phyloP scores from a whole-genome alignment of 2,329 filamentous ascomycete species.

The Fusarium incarnatum region DNA sequence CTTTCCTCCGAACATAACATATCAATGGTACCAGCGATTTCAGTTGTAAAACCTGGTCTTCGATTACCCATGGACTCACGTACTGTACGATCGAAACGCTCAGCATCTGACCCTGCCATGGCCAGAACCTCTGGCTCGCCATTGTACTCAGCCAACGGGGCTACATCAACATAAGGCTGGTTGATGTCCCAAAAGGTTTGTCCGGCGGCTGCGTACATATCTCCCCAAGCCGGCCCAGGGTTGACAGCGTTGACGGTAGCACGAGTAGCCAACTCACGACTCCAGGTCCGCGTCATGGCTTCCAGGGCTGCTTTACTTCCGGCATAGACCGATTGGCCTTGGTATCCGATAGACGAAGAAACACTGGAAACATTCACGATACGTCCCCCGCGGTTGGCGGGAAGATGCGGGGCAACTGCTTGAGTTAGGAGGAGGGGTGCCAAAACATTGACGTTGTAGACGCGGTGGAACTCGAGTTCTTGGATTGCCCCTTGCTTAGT shows the following conservation, averaged over 20 bases:
- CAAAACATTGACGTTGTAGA: constrained; percentile 84
- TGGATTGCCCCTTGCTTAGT: constrained; percentile 63
- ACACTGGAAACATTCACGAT: constrained; percentile 69
- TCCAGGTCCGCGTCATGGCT: constrained; percentile 70
- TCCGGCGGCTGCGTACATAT: constrained; percentile 60
- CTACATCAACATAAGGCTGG: constrained; percentile 53
- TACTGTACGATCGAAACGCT: constrained; percentile 51
- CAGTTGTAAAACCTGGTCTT: constrained; percentile 55
- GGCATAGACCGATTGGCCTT: constrained; percentile 67
- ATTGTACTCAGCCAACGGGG: constrained; percentile 51
- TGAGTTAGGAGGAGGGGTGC: constrained; percentile 83
- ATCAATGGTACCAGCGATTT: constrained; percentile 76
- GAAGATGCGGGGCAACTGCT: constrained; percentile 75
- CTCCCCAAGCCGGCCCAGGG: constrained; percentile 66
- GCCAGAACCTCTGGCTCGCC: constrained; percentile 49
- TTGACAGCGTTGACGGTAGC: constrained; percentile 69
- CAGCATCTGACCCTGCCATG: constrained; percentile 48
- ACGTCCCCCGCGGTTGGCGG: constrained; percentile 72
- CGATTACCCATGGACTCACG: constrained; percentile 50
- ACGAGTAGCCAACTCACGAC: constrained; percentile 64
- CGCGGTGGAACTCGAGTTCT: constrained; percentile 73
- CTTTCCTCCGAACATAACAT: constrained; percentile 76
- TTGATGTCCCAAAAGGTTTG: constrained; percentile 53
- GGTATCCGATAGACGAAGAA: constrained; percentile 64
- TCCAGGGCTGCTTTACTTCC: constrained; percentile 69